Base-by-base conservation (phyloP, 2,329 filamentous ascomycete genomes). In the Apiospora kogelbergensis region DNA sequence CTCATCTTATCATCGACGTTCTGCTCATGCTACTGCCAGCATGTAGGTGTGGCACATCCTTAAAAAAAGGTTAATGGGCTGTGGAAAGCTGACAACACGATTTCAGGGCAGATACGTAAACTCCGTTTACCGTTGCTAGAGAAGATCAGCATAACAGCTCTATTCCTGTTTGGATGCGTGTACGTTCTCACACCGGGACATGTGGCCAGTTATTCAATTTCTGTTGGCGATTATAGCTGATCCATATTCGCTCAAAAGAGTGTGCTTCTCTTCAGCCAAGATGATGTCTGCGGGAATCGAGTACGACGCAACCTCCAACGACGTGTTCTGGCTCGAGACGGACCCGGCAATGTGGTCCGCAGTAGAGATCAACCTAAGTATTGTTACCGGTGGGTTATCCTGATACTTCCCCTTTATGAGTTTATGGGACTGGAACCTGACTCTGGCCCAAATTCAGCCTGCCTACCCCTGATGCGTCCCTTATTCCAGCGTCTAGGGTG, bases 281-380 rank as follows among this genome's bases (percentile, higher is more conserved):
- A 69, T 67, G 68, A 53, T 69, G 42, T n/a, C 37, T 7, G 46
- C 33, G 22, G 40, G 44, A 2, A 40, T 66, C n/a, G n/a, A 17
- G n/a, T 69, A 67, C 44, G 64, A 69, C 22, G 13, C 63, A 3
- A 2, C 7, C 1, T 57, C 68, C 40, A 26, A 26, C 6, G 68
- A 67, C 44, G 44, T 69, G n/a, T 67, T 65, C 22, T 69, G 68
- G 68, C 26, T 45, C 53, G 46, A 69, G 57, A 65, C 45, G 1
- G 65, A 46, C 11, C 53, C 65, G 5, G 68, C 53, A 15, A 67
- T 67, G 11, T 69, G 65, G 68, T 69, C 68, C 2, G 65, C 65
- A 1, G 65, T 67, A 11, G 68, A 67, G 53, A 69, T 69, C 26
- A 67, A 69, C 42, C 22, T 69, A 6, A 69, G 68, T 30, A 33